Conservation (phyloP, 2,329 filamentous ascomycete species). For the Diaporthe sp. region DNA sequence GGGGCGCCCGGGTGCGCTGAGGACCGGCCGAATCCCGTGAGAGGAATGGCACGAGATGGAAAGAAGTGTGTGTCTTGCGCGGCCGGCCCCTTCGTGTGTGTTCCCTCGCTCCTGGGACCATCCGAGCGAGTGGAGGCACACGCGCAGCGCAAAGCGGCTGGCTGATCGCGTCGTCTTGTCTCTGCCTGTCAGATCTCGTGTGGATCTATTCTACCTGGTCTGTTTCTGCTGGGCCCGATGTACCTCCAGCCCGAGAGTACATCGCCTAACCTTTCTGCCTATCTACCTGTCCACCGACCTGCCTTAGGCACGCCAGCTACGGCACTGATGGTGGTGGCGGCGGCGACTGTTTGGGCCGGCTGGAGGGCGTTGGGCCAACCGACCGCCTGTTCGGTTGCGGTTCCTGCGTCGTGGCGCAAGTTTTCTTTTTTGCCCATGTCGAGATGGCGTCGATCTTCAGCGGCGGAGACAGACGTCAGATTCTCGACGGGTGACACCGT, state of each 20-base stretch:
- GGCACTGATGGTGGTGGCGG: slow-evolving; percentile 2
- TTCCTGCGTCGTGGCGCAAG: slow-evolving; percentile 6
- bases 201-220: neutral
- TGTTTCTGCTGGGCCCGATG: neutral
- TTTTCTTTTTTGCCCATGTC: neutral
- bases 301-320: neutral
- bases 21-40: slow-evolving; percentile 2
- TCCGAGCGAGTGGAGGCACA: neutral
- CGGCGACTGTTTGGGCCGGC: slow-evolving; percentile 21
- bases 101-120: slow-evolving; percentile 1
- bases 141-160: neutral
- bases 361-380: neutral
- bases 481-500: neutral
- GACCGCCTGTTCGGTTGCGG: neutral
- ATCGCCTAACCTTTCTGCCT: neutral
- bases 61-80: slow-evolving; percentile 2
- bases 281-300: no score
- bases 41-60: neutral
- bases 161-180: neutral
- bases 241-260: slow-evolving; percentile 15
- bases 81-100: slow-evolving; percentile 13
- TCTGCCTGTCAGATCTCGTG: neutral
- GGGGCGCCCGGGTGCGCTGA: slow-evolving; percentile 22
- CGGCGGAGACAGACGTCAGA: slow-evolving; percentile 8
- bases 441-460: slow-evolving; percentile 6